Conservation (phyloP, 106 monocot genomes). For the Dactylorhiza incarnata region DNA sequence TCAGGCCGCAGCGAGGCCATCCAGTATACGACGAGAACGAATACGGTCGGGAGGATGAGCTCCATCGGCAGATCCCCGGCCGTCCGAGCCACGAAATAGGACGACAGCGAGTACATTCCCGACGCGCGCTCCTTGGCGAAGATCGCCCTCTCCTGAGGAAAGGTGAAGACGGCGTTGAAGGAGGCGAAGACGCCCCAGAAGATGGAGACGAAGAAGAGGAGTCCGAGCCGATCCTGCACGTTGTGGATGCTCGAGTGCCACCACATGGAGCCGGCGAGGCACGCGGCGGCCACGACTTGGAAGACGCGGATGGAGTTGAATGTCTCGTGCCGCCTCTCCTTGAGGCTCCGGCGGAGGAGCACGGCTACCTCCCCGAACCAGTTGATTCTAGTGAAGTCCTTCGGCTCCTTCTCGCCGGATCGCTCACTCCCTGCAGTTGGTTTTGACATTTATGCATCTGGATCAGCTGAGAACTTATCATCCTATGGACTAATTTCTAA, state of each 20-base stretch:
- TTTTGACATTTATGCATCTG: not conserved
- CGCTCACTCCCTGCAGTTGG: conserved; percentile 10
- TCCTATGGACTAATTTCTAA: too few species aligned
- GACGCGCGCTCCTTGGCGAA: conserved; percentile 68
- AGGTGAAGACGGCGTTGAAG: conserved; percentile 82
- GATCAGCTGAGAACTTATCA: not conserved
- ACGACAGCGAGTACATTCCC: conserved; percentile 77
- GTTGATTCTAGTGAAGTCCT: conserved; percentile 27
- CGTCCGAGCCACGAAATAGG: conserved; percentile 73
- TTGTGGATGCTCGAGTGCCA: conserved; percentile 59
- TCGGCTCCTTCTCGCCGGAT: conserved; percentile 4
- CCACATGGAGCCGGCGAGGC: conserved; percentile 80
- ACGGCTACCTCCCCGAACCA: conserved; percentile 78
- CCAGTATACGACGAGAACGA: conserved; percentile 62
- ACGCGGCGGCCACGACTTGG: conserved; percentile 64
- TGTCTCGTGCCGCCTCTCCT: conserved; percentile 79
- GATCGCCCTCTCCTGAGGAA: conserved; percentile 80
- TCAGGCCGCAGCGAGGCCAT: conserved; percentile 75
- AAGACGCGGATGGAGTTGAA: conserved; percentile 76
- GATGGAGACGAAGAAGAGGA: conserved; percentile 97
- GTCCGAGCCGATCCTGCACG: conserved; percentile 72
- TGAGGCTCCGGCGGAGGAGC: conserved; percentile 75
- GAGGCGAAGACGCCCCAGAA: conserved; percentile 96
- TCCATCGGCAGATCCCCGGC: conserved; percentile 92
- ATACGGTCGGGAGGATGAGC: conserved; percentile 63